Conservation (phyloP, 768 basidiomycete species). For the Lyophyllum shimeji region DNA sequence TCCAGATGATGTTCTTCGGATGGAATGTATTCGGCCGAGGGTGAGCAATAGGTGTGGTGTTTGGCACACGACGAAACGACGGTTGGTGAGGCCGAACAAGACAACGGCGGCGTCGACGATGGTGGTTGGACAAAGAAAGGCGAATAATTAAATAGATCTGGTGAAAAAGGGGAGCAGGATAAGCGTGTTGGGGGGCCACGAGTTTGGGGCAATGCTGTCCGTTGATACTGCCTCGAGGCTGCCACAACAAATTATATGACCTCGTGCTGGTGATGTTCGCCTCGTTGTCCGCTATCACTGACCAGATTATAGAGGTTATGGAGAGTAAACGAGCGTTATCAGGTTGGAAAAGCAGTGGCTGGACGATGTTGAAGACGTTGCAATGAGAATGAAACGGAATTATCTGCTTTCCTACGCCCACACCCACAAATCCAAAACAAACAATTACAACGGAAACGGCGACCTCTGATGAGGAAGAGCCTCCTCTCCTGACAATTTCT, state of each 20-base stretch:
- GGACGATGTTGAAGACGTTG: conserved; percentile 1
- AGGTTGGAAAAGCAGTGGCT: conserved; percentile 8
- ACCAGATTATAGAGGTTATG: conserved; percentile 12
- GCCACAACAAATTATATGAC: conserved; percentile 18
- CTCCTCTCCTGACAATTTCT: background rate
- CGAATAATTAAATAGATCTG: conserved; percentile 6
- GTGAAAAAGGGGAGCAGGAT: conserved; percentile 13
- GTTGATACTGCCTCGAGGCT: conserved; percentile 25
- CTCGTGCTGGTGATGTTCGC: conserved; percentile 17
- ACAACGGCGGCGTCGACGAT: background rate
- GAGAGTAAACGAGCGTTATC: conserved; percentile 20
- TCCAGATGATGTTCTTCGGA: conserved; percentile 46
- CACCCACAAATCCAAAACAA: conserved; percentile 14
- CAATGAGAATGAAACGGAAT: conserved; percentile 5
- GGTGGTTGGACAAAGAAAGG: conserved; percentile 12
- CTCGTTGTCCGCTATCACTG: conserved; percentile 9
- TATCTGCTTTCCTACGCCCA: conserved; percentile 11
- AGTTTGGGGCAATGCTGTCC: conserved; percentile 12
- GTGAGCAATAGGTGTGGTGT: conserved; percentile 11
- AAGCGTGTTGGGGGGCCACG: conserved; percentile 21
- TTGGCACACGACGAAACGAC: conserved; percentile 10
- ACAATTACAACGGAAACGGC: background rate
- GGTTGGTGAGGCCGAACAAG: background rate
- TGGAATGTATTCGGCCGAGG: conserved; percentile 16
- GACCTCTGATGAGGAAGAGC: background rate